A percentile compares a stretch with the other conserved stretches of the same genome.
phyloP scores from a whole-genome alignment of 169 alveolate genomes.

The Eimeria necatrix region DNA sequence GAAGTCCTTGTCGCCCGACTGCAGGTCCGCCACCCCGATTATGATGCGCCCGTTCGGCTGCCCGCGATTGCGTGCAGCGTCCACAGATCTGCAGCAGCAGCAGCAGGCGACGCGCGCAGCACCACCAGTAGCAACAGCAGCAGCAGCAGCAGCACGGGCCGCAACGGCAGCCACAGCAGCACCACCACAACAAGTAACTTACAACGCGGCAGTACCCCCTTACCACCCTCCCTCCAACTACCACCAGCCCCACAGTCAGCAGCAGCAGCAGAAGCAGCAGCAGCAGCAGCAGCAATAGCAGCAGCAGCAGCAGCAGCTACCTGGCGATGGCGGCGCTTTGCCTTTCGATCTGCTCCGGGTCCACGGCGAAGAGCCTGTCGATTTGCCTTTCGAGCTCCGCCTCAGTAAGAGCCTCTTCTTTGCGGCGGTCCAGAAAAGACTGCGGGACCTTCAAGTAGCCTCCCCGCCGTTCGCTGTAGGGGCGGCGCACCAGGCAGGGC shows the following conservation, averaged over 20 bases:
- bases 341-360: constrained; percentile 4
- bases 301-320: constrained; percentile 29
- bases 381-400: background rate
- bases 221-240: too few relatives aligned
- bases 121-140: background rate
- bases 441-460: constrained; percentile 23
- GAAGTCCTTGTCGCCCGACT: background rate
- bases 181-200: background rate
- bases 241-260: background rate
- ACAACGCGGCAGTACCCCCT: background rate
- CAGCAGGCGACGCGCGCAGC: constrained; percentile 1
- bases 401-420: background rate
- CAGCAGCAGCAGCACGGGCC: background rate
- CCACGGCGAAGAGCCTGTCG: background rate
- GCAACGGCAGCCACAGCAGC: constrained; percentile 16
- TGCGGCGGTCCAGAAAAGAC: constrained; percentile 9
- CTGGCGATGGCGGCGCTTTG: constrained; percentile 55
- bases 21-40: constrained; percentile 16
- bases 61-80: background rate
- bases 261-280: background rate
- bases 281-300: background rate
- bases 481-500: constrained; percentile 44
- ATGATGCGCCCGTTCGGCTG: constrained; percentile 29
- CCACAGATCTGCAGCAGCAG: constrained; percentile 47
- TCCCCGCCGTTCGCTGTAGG: constrained; percentile 13